These are phyloP conservation scores for Amniculicola lignicola DNA, from an alignment of 495 filamentous ascomycete species.

Conservation along the genomic window DNA sequence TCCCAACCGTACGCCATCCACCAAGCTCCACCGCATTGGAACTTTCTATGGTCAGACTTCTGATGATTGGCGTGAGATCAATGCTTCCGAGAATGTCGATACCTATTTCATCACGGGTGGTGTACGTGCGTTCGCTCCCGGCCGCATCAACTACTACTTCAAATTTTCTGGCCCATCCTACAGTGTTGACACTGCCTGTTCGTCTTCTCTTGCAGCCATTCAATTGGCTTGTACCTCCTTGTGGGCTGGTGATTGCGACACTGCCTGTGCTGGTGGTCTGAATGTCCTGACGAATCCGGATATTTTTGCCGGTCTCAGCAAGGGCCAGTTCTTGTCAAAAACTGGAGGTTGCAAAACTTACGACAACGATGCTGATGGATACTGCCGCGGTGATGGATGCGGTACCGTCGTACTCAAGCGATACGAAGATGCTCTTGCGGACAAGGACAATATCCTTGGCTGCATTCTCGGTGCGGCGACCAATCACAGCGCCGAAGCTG, in stretches of 20 bases:
- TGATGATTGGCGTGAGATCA: conserved; percentile 89
- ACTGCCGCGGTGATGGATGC: conserved; percentile 49
- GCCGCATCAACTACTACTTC: conserved; percentile 84
- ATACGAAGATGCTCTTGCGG: conserved; percentile 48
- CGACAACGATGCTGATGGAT: conserved; percentile 50
- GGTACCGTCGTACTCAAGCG: conserved; percentile 49
- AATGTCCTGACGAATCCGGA: conserved; percentile 80
- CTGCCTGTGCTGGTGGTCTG: conserved; percentile 78
- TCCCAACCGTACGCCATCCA: conserved; percentile 80
- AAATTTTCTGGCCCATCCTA: conserved; percentile 85
- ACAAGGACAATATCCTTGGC: conserved; percentile 51
- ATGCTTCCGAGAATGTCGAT: conserved; percentile 84
- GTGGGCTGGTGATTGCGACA: conserved; percentile 78
- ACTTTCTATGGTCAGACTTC: conserved; percentile 92
- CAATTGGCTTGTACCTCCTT: conserved; percentile 80
- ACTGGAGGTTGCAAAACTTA: conserved; percentile 71
- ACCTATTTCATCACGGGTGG: conserved; percentile 93
- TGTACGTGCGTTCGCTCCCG: conserved; percentile 81
- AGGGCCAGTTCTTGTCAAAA: conserved; percentile 77
- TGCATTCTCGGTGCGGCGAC: conserved; percentile 46
- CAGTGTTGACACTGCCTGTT: conserved; percentile 87
- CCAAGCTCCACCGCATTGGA: conserved; percentile 77
- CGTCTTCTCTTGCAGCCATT: conserved; percentile 77
- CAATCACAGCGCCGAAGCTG: conserved; percentile 46
- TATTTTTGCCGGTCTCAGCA: conserved; percentile 77